Base-by-base conservation (phyloP, 2,329 filamentous ascomycete species). In the Fusarium aywerte region DNA sequence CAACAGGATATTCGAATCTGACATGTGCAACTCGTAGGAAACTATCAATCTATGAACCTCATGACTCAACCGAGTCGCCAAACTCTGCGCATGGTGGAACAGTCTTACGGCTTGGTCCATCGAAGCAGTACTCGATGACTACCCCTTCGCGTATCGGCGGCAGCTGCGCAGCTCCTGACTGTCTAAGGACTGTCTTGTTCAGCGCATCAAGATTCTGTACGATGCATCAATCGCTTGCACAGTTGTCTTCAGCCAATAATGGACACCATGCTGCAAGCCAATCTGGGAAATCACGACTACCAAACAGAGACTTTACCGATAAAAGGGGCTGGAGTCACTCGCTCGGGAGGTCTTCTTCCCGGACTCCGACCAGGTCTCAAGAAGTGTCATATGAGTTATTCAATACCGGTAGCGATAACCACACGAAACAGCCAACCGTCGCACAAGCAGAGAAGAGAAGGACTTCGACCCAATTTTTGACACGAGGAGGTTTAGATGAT, bases 81-180 rank as follows among this genome's bases (percentile, higher is more conserved):
- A 45, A 21, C 31, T 23, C 48, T 52, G 48, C 44, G 48, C 23
- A 36, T 50, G 61, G 65, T 62, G 39, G 44, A 58, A 35, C 27
- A 58, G 25, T 49, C 40, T 50, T 25, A 40, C 51, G 21, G 21
- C 51, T 58, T 35, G 48, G 52, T 36, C 25, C 49, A 56, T 59
- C 52, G 40, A 57, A 44, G 35, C 31, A 33, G 27, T 58, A 58
- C 60, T 58, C 60, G 36, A 73, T 73, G 70, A 55, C 56, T 51
- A 32, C 42, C 35, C 50, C 48, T 25, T 52, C 55, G 29, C 50
- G 58, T 29, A 58, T 70, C 27, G 64, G 70, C 49, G 50, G 62
- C 42, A 61, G 42, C 48, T 73, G 64, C 33, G 52, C 56, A 38
- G 52, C 55, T 42, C 50, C 59, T n/a, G 42, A 44, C 15, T 69